Evolutionary conservation across 2,329 filamentous ascomycete species (phyloP), one percentile per base, ranked within the genome.

Genomic region (Sarocladium brachiariae): DNA sequence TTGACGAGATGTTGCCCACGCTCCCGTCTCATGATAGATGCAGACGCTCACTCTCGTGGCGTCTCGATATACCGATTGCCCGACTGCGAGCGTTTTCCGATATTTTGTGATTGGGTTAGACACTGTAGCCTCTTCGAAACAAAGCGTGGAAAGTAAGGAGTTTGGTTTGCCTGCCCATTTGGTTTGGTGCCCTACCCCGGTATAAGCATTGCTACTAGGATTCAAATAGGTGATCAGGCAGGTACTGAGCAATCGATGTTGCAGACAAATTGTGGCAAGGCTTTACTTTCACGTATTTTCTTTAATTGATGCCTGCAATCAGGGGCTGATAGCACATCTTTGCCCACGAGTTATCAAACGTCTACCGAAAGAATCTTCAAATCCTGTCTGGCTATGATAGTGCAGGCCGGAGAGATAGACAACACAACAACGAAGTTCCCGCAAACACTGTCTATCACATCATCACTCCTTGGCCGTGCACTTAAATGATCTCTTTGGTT

Each of bases 211-310:
- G n/a, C n/a, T n/a, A n/a, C n/a, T n/a, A n/a, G n/a, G n/a, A n/a
- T n/a, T n/a, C n/a, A n/a, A n/a, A n/a, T n/a, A n/a, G n/a, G n/a
- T n/a, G n/a, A n/a, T n/a, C n/a, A n/a, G n/a, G n/a, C n/a, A n/a
- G n/a, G n/a, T n/a, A n/a, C n/a, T n/a, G n/a, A n/a, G n/a, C n/a
- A n/a, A n/a, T n/a, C n/a, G n/a, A n/a, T n/a, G n/a, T 30, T 30
- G 27, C 7, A 13, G 27, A 7, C 7, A 35, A 23, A 39, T 13
- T 21, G 9, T 3, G 16, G 27, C 10, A 25, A 7, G 21, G n/a
- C 21, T 18, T 39, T 39, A 18, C 21, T 47, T 47, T 47, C 43
- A 47, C 43, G 24, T 47, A 33, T 47, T n/a, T 47, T 47, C 11
- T 47, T 45, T 47, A 13, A 31, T 47, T 47, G 24, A 16, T 30